phyloP scores from a whole-genome alignment of 2,329 filamentous ascomycete genomes.

The Diaporthe eres region DNA sequence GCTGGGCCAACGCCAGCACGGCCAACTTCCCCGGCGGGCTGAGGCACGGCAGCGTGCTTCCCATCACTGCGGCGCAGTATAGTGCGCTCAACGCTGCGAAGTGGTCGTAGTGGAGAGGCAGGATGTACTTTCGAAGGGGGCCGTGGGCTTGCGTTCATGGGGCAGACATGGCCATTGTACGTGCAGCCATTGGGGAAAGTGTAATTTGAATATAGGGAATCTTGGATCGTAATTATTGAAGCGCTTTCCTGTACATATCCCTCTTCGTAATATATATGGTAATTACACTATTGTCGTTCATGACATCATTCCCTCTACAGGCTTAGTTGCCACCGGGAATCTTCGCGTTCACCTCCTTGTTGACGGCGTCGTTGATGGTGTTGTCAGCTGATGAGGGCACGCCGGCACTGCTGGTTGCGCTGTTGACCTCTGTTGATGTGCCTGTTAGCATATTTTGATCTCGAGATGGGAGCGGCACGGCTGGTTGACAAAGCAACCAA shows the following conservation, averaged over 20 bases:
- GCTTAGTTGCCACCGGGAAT: conserved; percentile 44
- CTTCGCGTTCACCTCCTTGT: conserved; percentile 43
- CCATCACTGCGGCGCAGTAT: conserved; percentile 59
- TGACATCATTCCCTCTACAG: neutral
- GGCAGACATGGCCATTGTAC: too few species aligned
- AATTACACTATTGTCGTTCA: neutral
- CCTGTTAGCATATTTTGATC: neutral
- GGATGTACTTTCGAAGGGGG: conserved; percentile 20
- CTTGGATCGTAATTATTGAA: conserved; percentile 1
- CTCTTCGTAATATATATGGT: neutral
- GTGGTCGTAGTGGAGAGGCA: conserved; percentile 41
- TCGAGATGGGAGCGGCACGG: too few species aligned
- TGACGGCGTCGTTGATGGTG: conserved; percentile 40
- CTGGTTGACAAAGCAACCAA: neutral
- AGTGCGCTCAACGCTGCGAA: conserved; percentile 54
- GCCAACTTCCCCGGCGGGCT: conserved; percentile 60
- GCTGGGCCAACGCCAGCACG: conserved; percentile 61
- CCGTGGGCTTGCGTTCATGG: neutral
- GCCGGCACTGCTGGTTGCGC: conserved; percentile 39
- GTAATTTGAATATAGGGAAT: neutral
- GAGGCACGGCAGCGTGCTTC: conserved; percentile 66
- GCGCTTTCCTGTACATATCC: neutral
- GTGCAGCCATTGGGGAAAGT: neutral
- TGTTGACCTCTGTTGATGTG: conserved; percentile 40
- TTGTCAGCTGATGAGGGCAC: conserved; percentile 40